Evolutionary conservation across 1,284 basidiomycete species (phyloP), one percentile per base, ranked within the genome.

Genomic region (Nidula niveotomentosa): DNA sequence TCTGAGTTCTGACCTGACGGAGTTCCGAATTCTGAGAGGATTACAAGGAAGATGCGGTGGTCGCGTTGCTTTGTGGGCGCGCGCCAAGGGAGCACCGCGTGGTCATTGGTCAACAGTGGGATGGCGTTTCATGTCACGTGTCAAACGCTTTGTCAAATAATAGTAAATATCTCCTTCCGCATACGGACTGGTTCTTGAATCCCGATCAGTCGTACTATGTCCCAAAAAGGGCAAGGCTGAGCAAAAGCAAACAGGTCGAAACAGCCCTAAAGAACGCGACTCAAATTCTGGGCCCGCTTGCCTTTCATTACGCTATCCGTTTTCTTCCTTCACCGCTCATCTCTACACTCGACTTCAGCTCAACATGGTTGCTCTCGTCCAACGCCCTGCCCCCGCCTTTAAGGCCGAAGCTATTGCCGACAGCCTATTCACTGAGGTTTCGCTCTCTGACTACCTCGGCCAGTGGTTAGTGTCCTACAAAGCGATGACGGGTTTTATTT

Each of bases 351-450:
- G n/a, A n/a, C 45, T 10, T 4, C 9, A 5, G 45, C 13, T 23
- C 30, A 61, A 50, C 36, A 91, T 91, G 88, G 80, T 84, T 63
- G 90, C 85, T 60, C 75, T 78, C 58, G 81, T 93, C 61, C 90
- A 92, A 75, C 85, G 83, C 63, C 88, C 89, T 56, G 91, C 91
- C 36, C 91, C 91, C 53, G 68, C 75, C 30, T 94, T 95, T 78
- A 85, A 79, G 63, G 87, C 90, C 51, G 79, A 85, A 51, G 85
- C 88, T 60, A 88, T 95, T 65, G 76, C 86, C 59, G 85, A 90
- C 49, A 88, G 91, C 58, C 69, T 80, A 57, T 93, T 96, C 75
- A 78, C 86, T 66, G 86, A 94, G 36, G 73, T 94, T 60, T 84
- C 86, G 46, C 76, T 94, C 55, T 72, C 80, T 9, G 84, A 91